Base-by-base conservation (phyloP, 495 filamentous ascomycete genomes). In the Aspergillus incahuasiensis region DNA sequence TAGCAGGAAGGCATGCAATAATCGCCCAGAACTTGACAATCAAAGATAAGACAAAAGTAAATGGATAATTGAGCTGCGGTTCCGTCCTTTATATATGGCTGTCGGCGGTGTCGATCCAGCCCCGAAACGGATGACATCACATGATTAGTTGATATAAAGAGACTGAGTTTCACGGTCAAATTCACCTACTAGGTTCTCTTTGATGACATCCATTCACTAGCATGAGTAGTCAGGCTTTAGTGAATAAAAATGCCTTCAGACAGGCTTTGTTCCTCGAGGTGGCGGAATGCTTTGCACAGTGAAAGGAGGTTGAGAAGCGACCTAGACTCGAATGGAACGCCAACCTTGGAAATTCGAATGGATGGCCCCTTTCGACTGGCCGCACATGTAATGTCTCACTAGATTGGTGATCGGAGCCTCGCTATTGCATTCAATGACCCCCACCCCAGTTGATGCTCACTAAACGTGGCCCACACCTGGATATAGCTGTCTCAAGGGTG, bases 111-210 rank as follows among this genome's bases (percentile, higher is more conserved):
- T 55, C 21, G 47, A 50, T 44, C 54, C 25, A 28, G 22, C 45
- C n/a, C 25, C 8, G n/a, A 32, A 35, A 21, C 41, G 39, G 44
- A 54, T 42, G 52, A 54, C 52, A 54, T 54, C 52, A 54, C 52
- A 54, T 54, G 52, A 54, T 54, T 39, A 18, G 13, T 1, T 24
- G 8, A 21, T 18, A 18, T 40, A 28, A 13, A 25, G 43, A 35
- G 43, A 22, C n/a, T 22, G 21, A n/a, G 43, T 15, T 46, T 46
- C 13, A 46, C 2, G n/a, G 3, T 46, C 43, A 15, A 9, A 44
- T 44, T 46, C 43, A 25, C 24, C 30, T 28, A 28, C 25, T 28
- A 28, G 8, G 25, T 19, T n/a, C n/a, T n/a, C n/a, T n/a, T n/a
- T n/a, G n/a, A n/a, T n/a, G n/a, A n/a, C n/a, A n/a, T n/a, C n/a